Conservation (phyloP, 306 rosid species). For the Erythrophleum fordii region DNA sequence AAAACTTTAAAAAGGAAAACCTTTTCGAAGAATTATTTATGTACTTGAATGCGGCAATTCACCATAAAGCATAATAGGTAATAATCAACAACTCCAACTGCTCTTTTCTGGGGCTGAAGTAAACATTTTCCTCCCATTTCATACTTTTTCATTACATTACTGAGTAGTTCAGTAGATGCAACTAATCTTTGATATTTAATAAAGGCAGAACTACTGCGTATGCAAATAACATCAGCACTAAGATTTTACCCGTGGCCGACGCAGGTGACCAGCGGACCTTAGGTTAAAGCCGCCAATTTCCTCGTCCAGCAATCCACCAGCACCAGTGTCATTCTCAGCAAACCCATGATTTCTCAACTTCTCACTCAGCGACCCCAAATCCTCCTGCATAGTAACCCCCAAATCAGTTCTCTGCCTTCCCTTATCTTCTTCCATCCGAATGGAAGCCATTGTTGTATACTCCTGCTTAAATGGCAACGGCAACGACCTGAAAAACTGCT, state of each 20-base stretch:
- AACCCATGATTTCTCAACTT: slow-evolving; percentile 59
- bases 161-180: background rate
- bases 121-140: background rate
- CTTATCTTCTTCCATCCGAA: slow-evolving; percentile 56
- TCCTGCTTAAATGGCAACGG: slow-evolving; percentile 76
- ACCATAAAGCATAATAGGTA: background rate
- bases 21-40: background rate
- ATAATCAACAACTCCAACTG: background rate
- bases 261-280: slow-evolving; percentile 66
- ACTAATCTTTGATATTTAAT: slow-evolving; percentile 13
- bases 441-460: slow-evolving; percentile 39
- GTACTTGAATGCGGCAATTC: background rate
- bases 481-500: slow-evolving; percentile 79
- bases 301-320: slow-evolving; percentile 62
- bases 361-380: slow-evolving; percentile 56
- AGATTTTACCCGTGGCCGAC: slow-evolving; percentile 73
- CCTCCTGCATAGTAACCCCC: slow-evolving; percentile 56
- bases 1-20: background rate
- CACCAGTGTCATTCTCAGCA: slow-evolving; percentile 53
- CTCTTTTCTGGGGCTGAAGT: background rate
- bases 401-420: slow-evolving; percentile 52
- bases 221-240: slow-evolving; percentile 1
- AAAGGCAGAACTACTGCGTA: background rate
- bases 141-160: background rate
- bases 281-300: slow-evolving; percentile 67